These are phyloP conservation scores for Platismatia glauca DNA, from an alignment of 495 filamentous ascomycete species.

Conservation along the genomic window DNA sequence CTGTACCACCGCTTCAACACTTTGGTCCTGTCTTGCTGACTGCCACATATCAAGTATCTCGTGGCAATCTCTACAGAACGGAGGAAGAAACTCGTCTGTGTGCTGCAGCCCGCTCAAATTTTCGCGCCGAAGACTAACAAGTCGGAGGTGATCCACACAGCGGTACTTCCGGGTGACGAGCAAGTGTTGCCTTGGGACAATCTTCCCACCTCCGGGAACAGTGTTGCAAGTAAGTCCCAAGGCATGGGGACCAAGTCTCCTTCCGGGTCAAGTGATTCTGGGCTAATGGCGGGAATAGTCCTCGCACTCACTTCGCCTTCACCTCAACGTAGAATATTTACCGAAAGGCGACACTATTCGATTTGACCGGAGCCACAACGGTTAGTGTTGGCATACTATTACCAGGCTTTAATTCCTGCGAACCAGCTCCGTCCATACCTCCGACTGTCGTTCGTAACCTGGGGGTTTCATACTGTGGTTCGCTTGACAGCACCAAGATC, in stretches of 20 bases:
- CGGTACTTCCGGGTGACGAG: background rate
- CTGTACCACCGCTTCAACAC: background rate
- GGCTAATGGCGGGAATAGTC: background rate
- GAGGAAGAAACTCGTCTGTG: background rate
- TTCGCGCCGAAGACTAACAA: background rate
- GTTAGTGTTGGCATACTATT: background rate
- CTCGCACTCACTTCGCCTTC: slow-evolving; percentile 1
- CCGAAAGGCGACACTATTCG: background rate
- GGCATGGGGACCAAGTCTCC: background rate
- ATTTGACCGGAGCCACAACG: background rate
- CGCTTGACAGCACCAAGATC: background rate
- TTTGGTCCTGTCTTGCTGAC: background rate
- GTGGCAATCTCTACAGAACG: background rate
- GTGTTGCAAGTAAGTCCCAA: background rate
- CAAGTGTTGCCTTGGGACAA: background rate
- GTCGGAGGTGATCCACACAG: slow-evolving; percentile 7
- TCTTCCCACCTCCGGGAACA: background rate
- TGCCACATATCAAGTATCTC: background rate
- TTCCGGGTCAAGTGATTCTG: background rate
- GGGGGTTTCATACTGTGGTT: background rate
- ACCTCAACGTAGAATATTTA: background rate
- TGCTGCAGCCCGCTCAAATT: background rate
- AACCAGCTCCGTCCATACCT: background rate
- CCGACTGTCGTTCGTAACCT: background rate
- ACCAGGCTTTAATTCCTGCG: background rate